phyloP scores from a whole-genome alignment of 768 basidiomycete species.

The Serendipita sp. region DNA sequence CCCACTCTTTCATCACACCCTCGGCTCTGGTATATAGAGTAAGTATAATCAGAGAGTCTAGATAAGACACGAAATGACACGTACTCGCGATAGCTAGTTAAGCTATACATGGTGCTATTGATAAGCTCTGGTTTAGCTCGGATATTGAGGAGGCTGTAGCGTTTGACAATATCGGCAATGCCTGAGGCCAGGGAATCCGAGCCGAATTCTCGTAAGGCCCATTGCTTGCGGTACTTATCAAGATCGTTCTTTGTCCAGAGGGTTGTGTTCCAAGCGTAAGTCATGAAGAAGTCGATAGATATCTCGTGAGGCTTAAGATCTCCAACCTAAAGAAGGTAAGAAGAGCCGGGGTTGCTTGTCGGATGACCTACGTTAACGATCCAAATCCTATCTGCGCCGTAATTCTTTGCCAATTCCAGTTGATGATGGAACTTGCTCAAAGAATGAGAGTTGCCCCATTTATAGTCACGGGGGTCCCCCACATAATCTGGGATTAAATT shows the following conservation, averaged over 20 bases:
- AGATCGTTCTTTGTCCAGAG: slow-evolving; percentile 31
- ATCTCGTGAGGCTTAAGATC: slow-evolving; percentile 62
- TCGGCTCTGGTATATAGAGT: slow-evolving; percentile 32
- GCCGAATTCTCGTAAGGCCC: slow-evolving; percentile 53
- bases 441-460: neutral
- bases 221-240: slow-evolving; percentile 33
- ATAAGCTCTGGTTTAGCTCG: slow-evolving; percentile 51
- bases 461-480: neutral
- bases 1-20: slow-evolving; percentile 34
- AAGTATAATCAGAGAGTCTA: neutral
- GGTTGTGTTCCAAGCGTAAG: slow-evolving; percentile 42
- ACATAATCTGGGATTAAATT: neutral
- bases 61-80: slow-evolving; percentile 14
- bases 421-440: slow-evolving; percentile 32
- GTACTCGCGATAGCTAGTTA: slow-evolving; percentile 54
- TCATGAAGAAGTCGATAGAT: slow-evolving; percentile 52
- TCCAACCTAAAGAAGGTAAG: slow-evolving; percentile 27
- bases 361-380: neutral
- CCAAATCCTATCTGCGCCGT: neutral
- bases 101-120: slow-evolving; percentile 42
- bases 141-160: slow-evolving; percentile 40
- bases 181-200: slow-evolving; percentile 23
- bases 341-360: neutral
- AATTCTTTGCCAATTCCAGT: slow-evolving; percentile 55
- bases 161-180: slow-evolving; percentile 37